Conservation (phyloP, 116 monocot species). For the Cymodocea nodosa region DNA sequence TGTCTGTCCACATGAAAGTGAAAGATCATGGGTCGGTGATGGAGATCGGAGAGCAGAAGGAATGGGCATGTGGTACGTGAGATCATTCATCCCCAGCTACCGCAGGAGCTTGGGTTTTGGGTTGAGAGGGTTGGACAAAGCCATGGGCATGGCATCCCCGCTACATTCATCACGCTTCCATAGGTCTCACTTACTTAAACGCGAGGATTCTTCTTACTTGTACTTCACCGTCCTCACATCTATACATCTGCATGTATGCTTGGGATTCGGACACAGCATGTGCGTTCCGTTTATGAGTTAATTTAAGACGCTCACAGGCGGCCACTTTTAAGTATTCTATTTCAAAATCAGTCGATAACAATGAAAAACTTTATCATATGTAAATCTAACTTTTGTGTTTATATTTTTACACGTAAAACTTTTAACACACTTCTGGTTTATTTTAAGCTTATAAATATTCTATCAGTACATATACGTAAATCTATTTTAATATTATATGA, state of each 20-base stretch:
- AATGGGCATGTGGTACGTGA: not conserved
- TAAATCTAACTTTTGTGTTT: no score
- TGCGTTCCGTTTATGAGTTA: not conserved
- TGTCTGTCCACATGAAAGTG: conserved; percentile 20
- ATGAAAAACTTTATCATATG: no score
- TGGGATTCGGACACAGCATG: not conserved
- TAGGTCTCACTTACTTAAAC: not conserved
- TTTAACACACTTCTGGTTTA: no score
- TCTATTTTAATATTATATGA: no score
- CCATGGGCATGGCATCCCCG: not conserved
- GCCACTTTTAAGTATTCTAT: no score
- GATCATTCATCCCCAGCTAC: not conserved
- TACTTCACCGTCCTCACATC: not conserved
- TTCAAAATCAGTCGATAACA: no score
- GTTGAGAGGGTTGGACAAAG: not conserved
- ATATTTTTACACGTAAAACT: no score
- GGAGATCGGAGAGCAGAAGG: not conserved
- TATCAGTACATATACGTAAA: no score
- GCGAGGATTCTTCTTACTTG: conserved; percentile 1
- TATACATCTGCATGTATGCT: not conserved
- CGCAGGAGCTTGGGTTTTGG: conserved; percentile 2
- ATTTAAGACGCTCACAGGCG: no score
- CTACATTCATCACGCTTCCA: not conserved
- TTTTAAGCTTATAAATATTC: no score
- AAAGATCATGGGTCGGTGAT: conserved; percentile 11